phyloP scores from a whole-genome alignment of 768 basidiomycete species.

The Boletus pseudo-olivaceus region DNA sequence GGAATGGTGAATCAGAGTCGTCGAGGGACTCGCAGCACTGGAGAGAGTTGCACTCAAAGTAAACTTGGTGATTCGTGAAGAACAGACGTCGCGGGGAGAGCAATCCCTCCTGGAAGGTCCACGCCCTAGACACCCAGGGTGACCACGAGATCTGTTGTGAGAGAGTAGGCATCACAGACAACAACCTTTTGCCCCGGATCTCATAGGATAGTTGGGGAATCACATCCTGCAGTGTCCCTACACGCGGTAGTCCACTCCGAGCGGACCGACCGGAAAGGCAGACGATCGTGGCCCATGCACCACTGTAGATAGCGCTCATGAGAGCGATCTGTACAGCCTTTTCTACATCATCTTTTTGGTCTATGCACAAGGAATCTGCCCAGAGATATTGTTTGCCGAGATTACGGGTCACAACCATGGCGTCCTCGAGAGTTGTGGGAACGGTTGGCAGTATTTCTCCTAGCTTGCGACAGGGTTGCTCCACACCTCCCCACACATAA shows the following conservation, averaged over 20 bases:
- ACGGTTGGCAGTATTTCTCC: conserved; percentile 8
- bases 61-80: conserved; percentile 13
- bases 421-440: conserved; percentile 18
- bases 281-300: conserved; percentile 14
- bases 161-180: conserved; percentile 13
- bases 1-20: conserved; percentile 12
- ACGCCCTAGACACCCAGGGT: conserved; percentile 11
- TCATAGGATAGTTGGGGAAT: conserved; percentile 11
- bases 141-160: conserved; percentile 4
- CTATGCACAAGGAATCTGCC: conserved; percentile 15
- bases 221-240: conserved; percentile 2
- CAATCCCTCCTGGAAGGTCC: conserved; percentile 20
- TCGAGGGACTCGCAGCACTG: conserved; percentile 14
- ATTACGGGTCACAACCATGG: conserved; percentile 9
- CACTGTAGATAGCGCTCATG: conserved; percentile 17
- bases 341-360: background rate
- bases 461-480: conserved; percentile 5
- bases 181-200: conserved; percentile 1
- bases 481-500: conserved; percentile 16
- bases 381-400: conserved; percentile 18
- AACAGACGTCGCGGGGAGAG: conserved; percentile 15
- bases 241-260: conserved; percentile 12
- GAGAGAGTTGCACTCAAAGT: conserved; percentile 14
- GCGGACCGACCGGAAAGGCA: conserved; percentile 5
- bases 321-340: conserved; percentile 9